Conservation (phyloP, 2,329 filamentous ascomycete species). For the Arthrobotrys sphaeroides region DNA sequence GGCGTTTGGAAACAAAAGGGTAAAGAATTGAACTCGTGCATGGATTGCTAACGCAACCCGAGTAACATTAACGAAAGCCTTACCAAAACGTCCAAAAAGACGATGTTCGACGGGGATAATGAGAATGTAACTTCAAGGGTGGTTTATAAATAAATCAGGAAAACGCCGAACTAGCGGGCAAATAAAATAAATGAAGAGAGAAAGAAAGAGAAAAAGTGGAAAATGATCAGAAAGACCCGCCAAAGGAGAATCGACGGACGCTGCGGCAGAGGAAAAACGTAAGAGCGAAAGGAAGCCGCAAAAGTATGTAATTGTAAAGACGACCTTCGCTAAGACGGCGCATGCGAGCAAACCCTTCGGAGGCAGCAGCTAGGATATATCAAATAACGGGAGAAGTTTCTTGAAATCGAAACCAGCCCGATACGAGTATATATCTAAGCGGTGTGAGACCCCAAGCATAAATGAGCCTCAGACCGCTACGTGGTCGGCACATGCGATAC, state of each 20-base stretch:
- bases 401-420: slow-evolving; percentile 12
- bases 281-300: slow-evolving; percentile 33
- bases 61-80: background rate
- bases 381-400: slow-evolving; percentile 35
- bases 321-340: slow-evolving; percentile 22
- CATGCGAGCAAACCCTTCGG: slow-evolving; percentile 15
- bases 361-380: slow-evolving; percentile 22
- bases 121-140: slow-evolving; percentile 37
- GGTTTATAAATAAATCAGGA: slow-evolving; percentile 39
- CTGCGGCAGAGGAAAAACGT: slow-evolving; percentile 8
- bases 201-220: too few relatives aligned
- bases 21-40: slow-evolving; percentile 3
- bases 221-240: too few relatives aligned
- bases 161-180: slow-evolving; percentile 11
- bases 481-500: slow-evolving; percentile 19
- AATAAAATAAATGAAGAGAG: background rate
- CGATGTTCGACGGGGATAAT: background rate
- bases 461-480: slow-evolving; percentile 23
- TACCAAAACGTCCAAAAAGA: slow-evolving; percentile 3
- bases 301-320: background rate
- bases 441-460: background rate
- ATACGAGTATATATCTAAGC: slow-evolving; percentile 30
- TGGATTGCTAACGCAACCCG: slow-evolving; percentile 4
- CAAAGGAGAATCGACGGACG: too few relatives aligned
- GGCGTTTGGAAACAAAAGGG: background rate